Base-by-base conservation (phyloP, 495 filamentous ascomycete species). In the Cladorrhinum samala region DNA sequence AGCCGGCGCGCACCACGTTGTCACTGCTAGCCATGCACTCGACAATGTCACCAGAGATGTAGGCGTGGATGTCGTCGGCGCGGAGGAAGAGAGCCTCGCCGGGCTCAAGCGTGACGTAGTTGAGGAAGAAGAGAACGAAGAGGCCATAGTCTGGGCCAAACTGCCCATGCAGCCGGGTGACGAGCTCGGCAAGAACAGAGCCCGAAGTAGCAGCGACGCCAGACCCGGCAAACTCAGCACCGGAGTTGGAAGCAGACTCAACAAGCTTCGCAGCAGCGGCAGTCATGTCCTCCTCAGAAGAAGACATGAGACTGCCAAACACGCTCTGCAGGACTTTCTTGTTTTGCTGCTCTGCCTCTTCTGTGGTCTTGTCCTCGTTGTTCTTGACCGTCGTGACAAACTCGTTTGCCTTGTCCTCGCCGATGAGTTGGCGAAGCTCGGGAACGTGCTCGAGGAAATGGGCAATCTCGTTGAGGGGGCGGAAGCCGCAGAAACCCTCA, bases 11-110 rank as follows among this genome's bases (percentile, higher is more conserved):
- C 18, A 98, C 91, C 6, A 98, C 93, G 57, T 98, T 98, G 73
- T 98, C 93, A 30, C 88, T 94, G 18, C 89, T 86, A 1, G 93
- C 93, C 93, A 98, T 98, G 77, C 93, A 97, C 72, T 98, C 93
- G 60, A 98, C 90, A 60, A 98, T 95, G 54, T 98, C 93, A 41
- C 93, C 93, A 20, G 85, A 90, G 27, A 98, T 77, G 68, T 98
- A 98, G 17, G 93, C 93, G 65, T 98, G 93, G 55, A 96, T 95
- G 60, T 96, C 93, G 61, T 98, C 89, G 14, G 93, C 93, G 60
- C 87, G 88, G 19, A 98, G 74, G 72, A 96, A 98, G 77, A 98
- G 90, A 14, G 91, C 93, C 68, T 98, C 92, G 27, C 93, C 93
- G 8, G 90, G 80, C 16, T 84, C 73, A 11, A 98, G 74, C 63